phyloP scores from a whole-genome alignment of 2,329 filamentous ascomycete genomes.

The Hymenoscyphus fraxineus region DNA sequence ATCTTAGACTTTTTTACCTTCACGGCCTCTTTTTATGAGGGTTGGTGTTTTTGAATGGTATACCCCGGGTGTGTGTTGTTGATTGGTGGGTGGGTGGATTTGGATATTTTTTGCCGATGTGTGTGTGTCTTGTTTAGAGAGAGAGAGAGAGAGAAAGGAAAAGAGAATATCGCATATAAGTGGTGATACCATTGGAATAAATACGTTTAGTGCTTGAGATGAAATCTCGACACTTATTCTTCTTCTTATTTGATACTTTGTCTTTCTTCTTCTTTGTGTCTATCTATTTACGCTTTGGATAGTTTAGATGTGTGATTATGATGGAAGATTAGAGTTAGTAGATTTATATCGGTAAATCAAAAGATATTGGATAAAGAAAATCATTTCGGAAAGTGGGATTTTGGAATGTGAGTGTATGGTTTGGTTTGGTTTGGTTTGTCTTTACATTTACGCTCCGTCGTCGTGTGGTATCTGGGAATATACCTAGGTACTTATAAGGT shows the following conservation, averaged over 20 bases:
- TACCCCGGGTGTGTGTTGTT: slow-evolving; percentile 3
- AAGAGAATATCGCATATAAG: neutral
- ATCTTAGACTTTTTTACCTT: neutral
- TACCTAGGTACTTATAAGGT: no score
- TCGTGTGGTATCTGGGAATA: no score
- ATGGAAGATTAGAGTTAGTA: no score
- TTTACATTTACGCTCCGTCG: no score
- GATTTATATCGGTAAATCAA: no score
- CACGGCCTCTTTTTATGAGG: neutral
- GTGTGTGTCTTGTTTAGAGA: neutral
- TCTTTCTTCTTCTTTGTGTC: no score
- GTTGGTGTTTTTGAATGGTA: slow-evolving; percentile 2
- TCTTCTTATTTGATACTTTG: no score
- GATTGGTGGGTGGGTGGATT: neutral
- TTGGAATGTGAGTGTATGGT: no score
- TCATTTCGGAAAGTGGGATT: neutral
- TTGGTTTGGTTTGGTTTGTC: no score
- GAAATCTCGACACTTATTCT: neutral
- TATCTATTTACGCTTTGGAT: no score
- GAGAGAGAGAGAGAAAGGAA: neutral
- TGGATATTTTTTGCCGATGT: neutral
- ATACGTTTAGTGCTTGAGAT: neutral
- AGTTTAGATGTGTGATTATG: no score
- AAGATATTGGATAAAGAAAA: no score
- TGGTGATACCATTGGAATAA: neutral